These are phyloP conservation scores for Gamarada debralockiae DNA, from an alignment of 495 filamentous ascomycete genomes.

Conservation along the genomic window DNA sequence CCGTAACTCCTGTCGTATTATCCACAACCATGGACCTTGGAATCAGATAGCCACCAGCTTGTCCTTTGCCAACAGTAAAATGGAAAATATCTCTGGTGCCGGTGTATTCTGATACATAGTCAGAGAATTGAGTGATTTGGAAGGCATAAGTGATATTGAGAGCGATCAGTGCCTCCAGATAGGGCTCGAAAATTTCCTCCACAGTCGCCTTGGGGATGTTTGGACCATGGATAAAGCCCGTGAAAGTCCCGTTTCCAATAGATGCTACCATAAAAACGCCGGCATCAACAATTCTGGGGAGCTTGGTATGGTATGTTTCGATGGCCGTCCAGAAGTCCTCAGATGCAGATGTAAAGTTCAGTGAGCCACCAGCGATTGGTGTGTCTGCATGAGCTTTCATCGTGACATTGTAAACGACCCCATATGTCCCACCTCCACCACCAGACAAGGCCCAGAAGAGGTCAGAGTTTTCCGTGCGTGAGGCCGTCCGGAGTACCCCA, in stretches of 20 bases:
- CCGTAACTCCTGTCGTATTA: background rate
- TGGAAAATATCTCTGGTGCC: background rate
- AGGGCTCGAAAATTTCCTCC: background rate
- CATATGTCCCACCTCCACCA: slow-evolving; percentile 49
- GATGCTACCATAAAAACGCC: too few species aligned
- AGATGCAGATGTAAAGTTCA: slow-evolving; percentile 30
- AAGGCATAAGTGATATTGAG: background rate
- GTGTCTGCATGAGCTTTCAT: slow-evolving; percentile 28
- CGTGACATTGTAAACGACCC: slow-evolving; percentile 43
- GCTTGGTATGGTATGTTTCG: slow-evolving; percentile 38
- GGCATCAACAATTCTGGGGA: too few species aligned
- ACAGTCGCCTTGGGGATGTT: too few species aligned
- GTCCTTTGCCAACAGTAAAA: background rate
- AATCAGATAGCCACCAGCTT: background rate
- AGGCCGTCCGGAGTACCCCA: slow-evolving; percentile 39
- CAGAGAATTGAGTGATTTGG: background rate
- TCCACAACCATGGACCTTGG: background rate
- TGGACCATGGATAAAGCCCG: too few species aligned
- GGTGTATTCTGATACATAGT: background rate
- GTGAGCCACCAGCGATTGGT: slow-evolving; percentile 20
- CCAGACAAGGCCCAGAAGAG: slow-evolving; percentile 58
- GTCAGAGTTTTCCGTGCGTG: slow-evolving; percentile 42
- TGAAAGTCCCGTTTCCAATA: too few species aligned
- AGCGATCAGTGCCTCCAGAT: background rate
- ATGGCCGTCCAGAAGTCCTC: slow-evolving; percentile 39